These are phyloP conservation scores for Fusarium sp. DNA, from an alignment of 2,329 filamentous ascomycete genomes.

Conservation along the genomic window DNA sequence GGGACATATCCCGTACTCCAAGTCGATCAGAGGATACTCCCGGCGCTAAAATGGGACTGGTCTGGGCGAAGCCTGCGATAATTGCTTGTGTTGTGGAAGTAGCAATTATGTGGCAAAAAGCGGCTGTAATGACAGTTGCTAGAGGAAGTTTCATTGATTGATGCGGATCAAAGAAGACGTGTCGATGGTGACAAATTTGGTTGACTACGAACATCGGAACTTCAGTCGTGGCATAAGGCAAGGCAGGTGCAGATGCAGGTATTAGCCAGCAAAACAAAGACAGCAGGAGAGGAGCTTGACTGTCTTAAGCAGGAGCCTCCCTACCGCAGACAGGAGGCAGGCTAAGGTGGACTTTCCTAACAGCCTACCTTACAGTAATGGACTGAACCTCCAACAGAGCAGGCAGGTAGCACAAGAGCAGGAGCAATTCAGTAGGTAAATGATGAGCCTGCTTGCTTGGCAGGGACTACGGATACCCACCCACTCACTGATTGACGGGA, in stretches of 20 bases:
- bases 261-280: not conserved
- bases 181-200: not conserved
- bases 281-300: not conserved
- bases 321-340: not conserved
- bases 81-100: not conserved
- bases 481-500: constrained; percentile 31
- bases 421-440: not conserved
- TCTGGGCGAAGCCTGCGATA: constrained; percentile 20
- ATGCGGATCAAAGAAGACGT: not conserved
- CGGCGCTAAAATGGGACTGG: constrained; percentile 34
- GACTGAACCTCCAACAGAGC: not conserved
- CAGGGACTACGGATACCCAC: constrained; percentile 13
- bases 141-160: not conserved
- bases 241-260: not conserved
- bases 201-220: not conserved
- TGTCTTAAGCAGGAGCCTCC: not conserved
- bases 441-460: constrained; percentile 34
- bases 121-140: not conserved
- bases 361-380: not conserved
- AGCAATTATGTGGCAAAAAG: constrained; percentile 5
- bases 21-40: constrained; percentile 38
- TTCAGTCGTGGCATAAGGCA: not conserved
- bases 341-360: not conserved
- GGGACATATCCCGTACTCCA: constrained; percentile 23
- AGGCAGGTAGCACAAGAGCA: not conserved